phyloP scores from a whole-genome alignment of 768 basidiomycete species.

The Serendipita indica region DNA sequence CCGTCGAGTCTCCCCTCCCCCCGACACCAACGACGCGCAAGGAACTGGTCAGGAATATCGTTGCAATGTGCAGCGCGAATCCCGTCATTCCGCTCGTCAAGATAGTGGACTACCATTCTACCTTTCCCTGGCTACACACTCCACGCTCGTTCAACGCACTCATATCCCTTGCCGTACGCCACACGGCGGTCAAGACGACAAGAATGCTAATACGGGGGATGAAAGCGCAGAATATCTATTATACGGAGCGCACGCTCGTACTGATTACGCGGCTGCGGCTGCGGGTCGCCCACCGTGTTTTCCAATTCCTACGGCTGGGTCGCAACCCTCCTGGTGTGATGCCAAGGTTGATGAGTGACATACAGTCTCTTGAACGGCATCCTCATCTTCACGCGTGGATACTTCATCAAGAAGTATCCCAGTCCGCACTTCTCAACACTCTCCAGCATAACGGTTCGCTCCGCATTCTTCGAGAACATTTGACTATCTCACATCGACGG shows the following conservation, averaged over 20 bases:
- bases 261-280: background rate
- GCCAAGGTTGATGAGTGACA: background rate
- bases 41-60: background rate
- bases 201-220: background rate
- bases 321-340: background rate
- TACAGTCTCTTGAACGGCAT: no score
- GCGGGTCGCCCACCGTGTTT: background rate
- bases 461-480: no score
- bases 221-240: background rate
- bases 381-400: no score
- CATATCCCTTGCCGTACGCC: background rate
- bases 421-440: no score
- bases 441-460: no score
- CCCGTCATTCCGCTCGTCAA: background rate
- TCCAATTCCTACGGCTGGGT: background rate
- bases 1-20: background rate
- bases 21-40: background rate
- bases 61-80: constrained; percentile 2
- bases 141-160: background rate
- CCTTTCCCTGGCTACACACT: background rate
- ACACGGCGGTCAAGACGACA: background rate
- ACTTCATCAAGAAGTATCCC: no score
- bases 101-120: background rate
- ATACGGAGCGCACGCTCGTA: background rate
- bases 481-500: no score